Base-by-base conservation (phyloP, 768 basidiomycete genomes). In the Tricholoma flavovirens region DNA sequence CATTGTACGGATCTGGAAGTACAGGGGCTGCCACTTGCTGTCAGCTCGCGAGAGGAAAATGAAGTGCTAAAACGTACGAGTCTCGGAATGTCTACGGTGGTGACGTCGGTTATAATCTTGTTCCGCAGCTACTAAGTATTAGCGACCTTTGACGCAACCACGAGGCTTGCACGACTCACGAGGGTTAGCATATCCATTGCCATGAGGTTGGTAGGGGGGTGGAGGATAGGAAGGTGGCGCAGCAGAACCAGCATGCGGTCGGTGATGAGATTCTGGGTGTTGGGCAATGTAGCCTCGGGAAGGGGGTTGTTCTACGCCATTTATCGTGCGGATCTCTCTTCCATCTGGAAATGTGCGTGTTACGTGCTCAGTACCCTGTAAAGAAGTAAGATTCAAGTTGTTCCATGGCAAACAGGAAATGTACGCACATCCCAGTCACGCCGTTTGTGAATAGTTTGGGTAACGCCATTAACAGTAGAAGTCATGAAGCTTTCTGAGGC, bases 361-460 rank as follows among this genome's bases (percentile, higher is more conserved):
- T 48, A 87, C 72, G 66, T 90, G 86, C 62, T 88, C 86, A 60
- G 88, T 88, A 2, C 89, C 89, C 88, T 91, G 58, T 2, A 45
- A 22, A 21, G 15, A 17, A 38, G 7, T n/a, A 15, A n/a, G 45
- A 15, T 33, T 49, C n/a, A 3, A 61, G 30, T 55, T 56, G 45
- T 42, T 64, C 54, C 50, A 49, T 62, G 32, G 29, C 40, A 53
- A 35, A 29, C 24, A 52, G 32, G 32, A 42, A 26, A 53, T 50
- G 48, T 40, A 68, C 84, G 61, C 63, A 89, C 89, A 35, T 83
- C 67, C 38, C 73, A 76, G 62, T 91, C 87, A 50, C 73, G 66
- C 58, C 77, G 65, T 67, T 79, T 72, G 69, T 82, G 71, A 61
- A 82, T 66, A 68, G 81, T 81, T 57, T 84, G 79, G 0, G 86